Percentiles rank a stretch among this genome's conserved stretches.
phyloP scores from a whole-genome alignment of 176 grass and related monocot species.

The Pontederia crassipes region DNA sequence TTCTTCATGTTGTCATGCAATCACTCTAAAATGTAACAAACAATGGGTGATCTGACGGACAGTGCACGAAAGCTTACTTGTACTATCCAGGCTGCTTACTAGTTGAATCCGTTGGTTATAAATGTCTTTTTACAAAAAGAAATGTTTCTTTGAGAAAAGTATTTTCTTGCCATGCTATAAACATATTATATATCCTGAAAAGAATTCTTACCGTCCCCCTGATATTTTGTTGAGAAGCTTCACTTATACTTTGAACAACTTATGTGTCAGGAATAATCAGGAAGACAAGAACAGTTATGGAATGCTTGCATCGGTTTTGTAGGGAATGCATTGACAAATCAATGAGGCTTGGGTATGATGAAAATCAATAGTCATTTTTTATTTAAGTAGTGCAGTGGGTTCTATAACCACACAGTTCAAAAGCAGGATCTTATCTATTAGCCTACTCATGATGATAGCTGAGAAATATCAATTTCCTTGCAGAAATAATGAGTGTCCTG shows the following conservation, averaged over 20 bases:
- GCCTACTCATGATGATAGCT: background rate
- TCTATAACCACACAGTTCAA: background rate
- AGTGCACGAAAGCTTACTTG: too few species aligned
- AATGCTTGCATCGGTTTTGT: constrained; percentile 74
- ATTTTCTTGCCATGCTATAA: background rate
- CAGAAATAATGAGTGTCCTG: constrained; percentile 88
- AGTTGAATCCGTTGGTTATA: too few species aligned
- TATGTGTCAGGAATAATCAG: constrained; percentile 45
- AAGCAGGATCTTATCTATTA: background rate
- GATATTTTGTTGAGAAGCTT: background rate
- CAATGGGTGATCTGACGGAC: too few species aligned
- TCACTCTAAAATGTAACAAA: too few species aligned
- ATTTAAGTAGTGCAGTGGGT: background rate
- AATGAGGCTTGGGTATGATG: constrained; percentile 67
- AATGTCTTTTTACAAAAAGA: too few species aligned
- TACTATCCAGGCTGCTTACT: too few species aligned
- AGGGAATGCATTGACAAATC: constrained; percentile 81
- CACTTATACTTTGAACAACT: background rate
- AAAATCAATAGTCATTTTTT: background rate
- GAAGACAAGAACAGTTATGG: constrained; percentile 78
- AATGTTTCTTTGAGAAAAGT: background rate
- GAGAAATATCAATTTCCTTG: constrained; percentile 1
- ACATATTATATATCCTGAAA: background rate
- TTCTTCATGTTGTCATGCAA: too few species aligned
- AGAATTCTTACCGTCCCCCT: constrained; percentile 12